A percentile compares a stretch with the other conserved stretches of the same genome.
Evolutionary conservation across 1,139 yeast genomes (phyloP).

Genomic region (Wickerhamomyces sp.): DNA sequence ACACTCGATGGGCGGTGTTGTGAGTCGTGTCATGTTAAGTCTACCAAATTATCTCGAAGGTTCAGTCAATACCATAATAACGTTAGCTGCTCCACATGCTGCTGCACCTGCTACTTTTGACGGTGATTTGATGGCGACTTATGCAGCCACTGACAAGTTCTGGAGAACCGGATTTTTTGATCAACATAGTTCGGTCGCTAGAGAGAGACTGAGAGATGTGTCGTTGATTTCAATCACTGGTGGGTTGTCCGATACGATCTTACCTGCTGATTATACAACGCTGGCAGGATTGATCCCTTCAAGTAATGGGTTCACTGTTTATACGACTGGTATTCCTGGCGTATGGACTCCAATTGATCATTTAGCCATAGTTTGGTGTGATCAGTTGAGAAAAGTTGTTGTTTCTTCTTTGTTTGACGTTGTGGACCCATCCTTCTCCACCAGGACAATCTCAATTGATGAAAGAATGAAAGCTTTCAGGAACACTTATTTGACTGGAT

Average conservation of each 20-base stretch:
- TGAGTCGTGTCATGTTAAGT: constrained; percentile 75
- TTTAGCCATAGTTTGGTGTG: constrained; percentile 96
- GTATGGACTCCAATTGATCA: constrained; percentile 98
- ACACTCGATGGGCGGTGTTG: constrained; percentile 98
- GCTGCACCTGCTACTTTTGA: constrained; percentile 96
- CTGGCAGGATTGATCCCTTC: constrained; percentile 69
- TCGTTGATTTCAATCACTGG: constrained; percentile 81
- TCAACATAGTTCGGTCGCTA: constrained; percentile 31
- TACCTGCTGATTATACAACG: constrained; percentile 92
- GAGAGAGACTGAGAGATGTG: constrained; percentile 39
- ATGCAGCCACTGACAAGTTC: constrained; percentile 68
- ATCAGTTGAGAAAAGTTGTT: constrained; percentile 66
- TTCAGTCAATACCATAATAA: constrained; percentile 78
- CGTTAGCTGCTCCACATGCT: constrained; percentile 90
- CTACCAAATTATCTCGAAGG: constrained; percentile 67
- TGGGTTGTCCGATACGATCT: constrained; percentile 72
- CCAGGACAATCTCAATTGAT: constrained; percentile 43
- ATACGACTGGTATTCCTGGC: constrained; percentile 78
- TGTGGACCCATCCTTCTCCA: constrained; percentile 40
- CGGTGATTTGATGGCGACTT: constrained; percentile 73
- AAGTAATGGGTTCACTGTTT: constrained; percentile 75
- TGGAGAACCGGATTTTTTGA: constrained; percentile 63
- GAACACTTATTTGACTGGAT: constrained; percentile 50
- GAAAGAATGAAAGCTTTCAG: constrained; percentile 57
- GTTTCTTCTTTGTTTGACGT: constrained; percentile 58